Evolutionary conservation across 345 rosid species (phyloP).

Genomic region (Rhizophora mangle): DNA sequence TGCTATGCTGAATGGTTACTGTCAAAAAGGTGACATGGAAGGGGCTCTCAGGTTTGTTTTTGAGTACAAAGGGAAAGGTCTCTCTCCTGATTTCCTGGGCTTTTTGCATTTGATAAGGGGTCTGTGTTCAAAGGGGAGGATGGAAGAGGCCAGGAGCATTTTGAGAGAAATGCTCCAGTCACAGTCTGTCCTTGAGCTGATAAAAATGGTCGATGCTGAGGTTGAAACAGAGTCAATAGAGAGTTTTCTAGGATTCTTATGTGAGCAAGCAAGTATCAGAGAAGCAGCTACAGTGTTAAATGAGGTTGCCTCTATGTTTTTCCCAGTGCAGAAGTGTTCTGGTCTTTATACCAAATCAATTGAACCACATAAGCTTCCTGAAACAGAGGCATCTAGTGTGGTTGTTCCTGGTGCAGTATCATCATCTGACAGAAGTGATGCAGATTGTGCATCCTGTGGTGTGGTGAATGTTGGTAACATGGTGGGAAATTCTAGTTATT

Average conservation of each 20-base stretch:
- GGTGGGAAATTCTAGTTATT: conserved; percentile 19
- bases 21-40: conserved; percentile 72
- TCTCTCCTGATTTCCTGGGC: conserved; percentile 74
- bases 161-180: conserved; percentile 86
- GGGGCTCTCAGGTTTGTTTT: conserved; percentile 57
- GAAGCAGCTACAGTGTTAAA: conserved; percentile 57
- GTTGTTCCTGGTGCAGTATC: conserved; percentile 13
- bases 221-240: conserved; percentile 51
- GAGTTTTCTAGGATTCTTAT: conserved; percentile 47
- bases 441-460: conserved; percentile 11
- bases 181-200: conserved; percentile 48
- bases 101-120: conserved; percentile 67
- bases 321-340: conserved; percentile 44
- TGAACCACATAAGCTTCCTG: conserved; percentile 15
- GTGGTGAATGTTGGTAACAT: conserved; percentile 18
- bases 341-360: conserved; percentile 21
- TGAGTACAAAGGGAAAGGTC: conserved; percentile 48
- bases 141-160: conserved; percentile 80
- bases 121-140: conserved; percentile 73
- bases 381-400: conserved; percentile 15
- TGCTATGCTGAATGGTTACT: conserved; percentile 65
- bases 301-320: conserved; percentile 50
- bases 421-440: conserved; percentile 17
- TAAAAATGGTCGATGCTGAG: conserved; percentile 48
- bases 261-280: conserved; percentile 67